Evolutionary conservation across 164 flowering plant genomes (phyloP).

Genomic region (Vitis cinerea): DNA sequence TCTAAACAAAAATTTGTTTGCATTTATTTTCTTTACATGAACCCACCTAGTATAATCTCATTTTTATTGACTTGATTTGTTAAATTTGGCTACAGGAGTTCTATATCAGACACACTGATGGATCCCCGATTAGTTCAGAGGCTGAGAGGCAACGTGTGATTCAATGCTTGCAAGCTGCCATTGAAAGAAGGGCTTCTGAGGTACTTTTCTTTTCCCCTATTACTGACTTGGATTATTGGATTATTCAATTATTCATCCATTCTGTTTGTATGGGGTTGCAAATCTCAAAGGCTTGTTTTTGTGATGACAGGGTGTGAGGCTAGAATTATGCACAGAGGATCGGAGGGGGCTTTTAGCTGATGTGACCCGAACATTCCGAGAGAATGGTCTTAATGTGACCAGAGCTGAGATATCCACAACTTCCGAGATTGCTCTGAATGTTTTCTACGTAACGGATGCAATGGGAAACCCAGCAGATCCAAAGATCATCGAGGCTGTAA

Average conservation of each 20-base stretch:
- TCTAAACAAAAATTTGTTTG: background rate
- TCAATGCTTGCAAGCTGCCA: constrained; percentile 73
- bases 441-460: constrained; percentile 75
- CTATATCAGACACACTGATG: constrained; percentile 72
- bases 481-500: constrained; percentile 58
- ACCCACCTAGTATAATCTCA: background rate
- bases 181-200: constrained; percentile 76
- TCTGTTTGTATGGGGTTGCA: background rate
- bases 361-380: constrained; percentile 87
- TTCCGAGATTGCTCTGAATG: constrained; percentile 48
- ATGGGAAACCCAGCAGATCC: constrained; percentile 58
- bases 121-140: constrained; percentile 75
- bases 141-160: constrained; percentile 73
- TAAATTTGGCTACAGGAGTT: constrained; percentile 55
- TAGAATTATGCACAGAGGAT: constrained; percentile 55
- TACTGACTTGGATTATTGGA: background rate
- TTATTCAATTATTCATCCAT: background rate
- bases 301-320: constrained; percentile 58
- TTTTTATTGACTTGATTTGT: background rate
- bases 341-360: constrained; percentile 71
- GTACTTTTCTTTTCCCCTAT: constrained; percentile 26
- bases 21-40: background rate
- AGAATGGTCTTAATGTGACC: constrained; percentile 83
- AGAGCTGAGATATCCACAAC: constrained; percentile 84
- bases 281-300: background rate